Conservation (phyloP, 225 moss, liverwort and hornwort genomes). For the Polytrichum formosum region DNA sequence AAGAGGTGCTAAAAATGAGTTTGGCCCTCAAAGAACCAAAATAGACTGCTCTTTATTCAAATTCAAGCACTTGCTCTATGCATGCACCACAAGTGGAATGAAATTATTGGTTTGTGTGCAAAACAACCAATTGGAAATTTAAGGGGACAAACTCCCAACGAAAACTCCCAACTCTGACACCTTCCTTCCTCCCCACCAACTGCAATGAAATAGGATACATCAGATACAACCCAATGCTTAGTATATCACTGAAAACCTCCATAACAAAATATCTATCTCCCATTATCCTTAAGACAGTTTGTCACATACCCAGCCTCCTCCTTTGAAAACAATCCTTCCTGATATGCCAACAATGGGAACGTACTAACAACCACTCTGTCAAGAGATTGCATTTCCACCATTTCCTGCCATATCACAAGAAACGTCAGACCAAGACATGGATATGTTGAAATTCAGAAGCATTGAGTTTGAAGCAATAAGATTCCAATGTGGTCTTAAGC, state of each 20-base stretch:
- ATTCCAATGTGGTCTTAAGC: no score
- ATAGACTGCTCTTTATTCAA: no score
- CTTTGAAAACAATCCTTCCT: conserved; percentile 28
- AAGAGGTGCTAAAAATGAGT: no score
- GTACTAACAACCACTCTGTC: conserved; percentile 30
- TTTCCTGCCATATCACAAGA: conserved; percentile 20
- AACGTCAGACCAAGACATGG: neutral
- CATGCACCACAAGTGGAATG: no score
- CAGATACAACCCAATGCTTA: neutral
- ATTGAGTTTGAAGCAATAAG: neutral
- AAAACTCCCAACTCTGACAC: neutral
- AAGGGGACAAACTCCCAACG: no score
- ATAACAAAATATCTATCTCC: no score
- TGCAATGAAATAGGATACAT: neutral
- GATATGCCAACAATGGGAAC: conserved; percentile 40
- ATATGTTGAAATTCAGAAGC: neutral
- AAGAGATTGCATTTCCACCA: conserved; percentile 21
- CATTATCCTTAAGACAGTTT: neutral
- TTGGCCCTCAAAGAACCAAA: no score
- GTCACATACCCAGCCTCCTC: conserved; percentile 35
- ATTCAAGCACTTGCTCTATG: no score
- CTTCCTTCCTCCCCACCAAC: neutral
- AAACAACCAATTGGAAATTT: no score
- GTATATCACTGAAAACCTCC: no score
- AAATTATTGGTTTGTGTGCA: no score